Base-by-base conservation (phyloP, 2,329 filamentous ascomycete genomes). In the Penicillium italicum region DNA sequence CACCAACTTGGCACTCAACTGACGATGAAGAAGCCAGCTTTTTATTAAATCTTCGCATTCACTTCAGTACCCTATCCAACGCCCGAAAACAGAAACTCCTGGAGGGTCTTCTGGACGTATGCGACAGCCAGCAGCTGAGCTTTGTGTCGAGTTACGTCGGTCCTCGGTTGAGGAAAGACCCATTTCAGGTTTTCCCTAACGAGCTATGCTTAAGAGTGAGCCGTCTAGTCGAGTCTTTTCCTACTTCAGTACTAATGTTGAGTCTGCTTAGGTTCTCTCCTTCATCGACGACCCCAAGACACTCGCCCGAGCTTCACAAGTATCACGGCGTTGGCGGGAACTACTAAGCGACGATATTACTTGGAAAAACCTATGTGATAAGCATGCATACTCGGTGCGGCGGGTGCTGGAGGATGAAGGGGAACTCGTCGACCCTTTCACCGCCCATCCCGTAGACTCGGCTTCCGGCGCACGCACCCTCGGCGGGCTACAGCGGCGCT, bases 251-350 rank as follows among this genome's bases (percentile, higher is more conserved):
- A 53, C 58, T 66, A 56, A 67, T 52, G 18, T 37, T 26, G 38
- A 24, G 48, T 46, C 45, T 46, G 26, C 42, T 24, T 58, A 96
- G 89, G 90, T 99, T 62, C 81, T 99, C 48, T 96, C 93, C 41
- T 99, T 96, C 72, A 93, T 99, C 69, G 94, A 99, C 68, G 94
- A 99, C 69, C 92, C 94, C 1, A 94, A 92, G 71, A 95, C 95
- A 3, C 81, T 99, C 44, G 93, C 92, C 37, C 84, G 94, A 70
- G 90, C 94, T 50, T 96, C 93, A 5, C 93, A 97, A 72, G 94
- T 99, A n/a, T 99, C 94, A 51, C 86, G 86, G 62, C 84, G 92
- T 72, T 99, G 94, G 94, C 85, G 90, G 60, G 92, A 97, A 73
- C 81, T 99, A 8, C 81, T 99, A 47, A 93, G 89, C 69, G 94